Base-by-base conservation (phyloP, 1,284 basidiomycete genomes). In the Sphaerobolus stellatus region DNA sequence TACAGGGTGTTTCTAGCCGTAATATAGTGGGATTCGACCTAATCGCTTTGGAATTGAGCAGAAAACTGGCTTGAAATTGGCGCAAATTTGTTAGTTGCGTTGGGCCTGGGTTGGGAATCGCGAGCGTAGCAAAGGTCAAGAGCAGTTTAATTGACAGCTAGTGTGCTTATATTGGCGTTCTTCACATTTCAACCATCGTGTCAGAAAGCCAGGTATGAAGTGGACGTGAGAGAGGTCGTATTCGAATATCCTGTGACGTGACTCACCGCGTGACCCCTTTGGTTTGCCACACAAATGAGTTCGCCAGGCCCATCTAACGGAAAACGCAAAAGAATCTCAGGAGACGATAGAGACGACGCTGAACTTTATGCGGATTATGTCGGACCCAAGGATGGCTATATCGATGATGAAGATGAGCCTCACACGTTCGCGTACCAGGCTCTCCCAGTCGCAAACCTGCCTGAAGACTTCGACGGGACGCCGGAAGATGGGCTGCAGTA, bases 401-500 rank as follows among this genome's bases (percentile, higher is more conserved):
- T 72, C 18, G 61, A 59, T 25, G 60, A 62, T 2, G 80, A 83
- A 28, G 78, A 78, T 5, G 84, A 85, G 0, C 78, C 80, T 38
- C 71, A 76, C 18, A 66, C 74, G 14, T 77, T 78, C 48, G 84
- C 83, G 49, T 77, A 68, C 57, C 87, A 90, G 67, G 86, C 79
- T 14, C 74, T 91, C 4, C 88, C 88, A 20, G 86, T 91, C 22
- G 88, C 89, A 34, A 78, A 83, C 63, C 77, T 91, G 48, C 86
- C 88, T 29, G 67, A 72, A 20, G 73, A 83, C 62, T 92, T 84
- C 65, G 71, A 81, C 58, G 82, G 77, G 24, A 77, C 77, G 50
- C 90, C 90, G 1, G 68, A 71, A 63, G 85, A 92, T 68, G 90
- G 90, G 2, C 62, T 88, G 76, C 79, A 92, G 64, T 92, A 92